A percentile compares a stretch with the other conserved stretches of the same genome.
These are phyloP conservation scores for Alternaria sp. DNA, from an alignment of 2,329 filamentous ascomycete species.

Conservation along the genomic window DNA sequence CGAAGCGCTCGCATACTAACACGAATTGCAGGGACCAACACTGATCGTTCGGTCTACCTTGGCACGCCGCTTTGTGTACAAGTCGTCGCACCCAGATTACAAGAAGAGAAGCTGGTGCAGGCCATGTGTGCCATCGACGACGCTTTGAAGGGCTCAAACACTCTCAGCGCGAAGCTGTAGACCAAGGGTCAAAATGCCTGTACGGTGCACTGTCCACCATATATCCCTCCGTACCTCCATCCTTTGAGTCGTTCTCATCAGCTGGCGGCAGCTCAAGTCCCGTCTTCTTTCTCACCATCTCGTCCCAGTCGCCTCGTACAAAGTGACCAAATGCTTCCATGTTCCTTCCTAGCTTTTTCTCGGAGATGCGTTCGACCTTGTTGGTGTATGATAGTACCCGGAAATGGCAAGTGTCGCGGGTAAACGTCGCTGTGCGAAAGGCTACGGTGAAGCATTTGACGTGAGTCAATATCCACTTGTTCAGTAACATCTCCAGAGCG, in stretches of 20 bases:
- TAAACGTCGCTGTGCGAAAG: background rate
- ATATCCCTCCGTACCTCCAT: background rate
- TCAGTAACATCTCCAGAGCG: background rate
- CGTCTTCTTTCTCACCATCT: background rate
- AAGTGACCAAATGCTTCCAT: background rate
- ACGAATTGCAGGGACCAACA: constrained; percentile 47
- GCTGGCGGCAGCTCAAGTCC: background rate
- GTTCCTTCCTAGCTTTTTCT: background rate
- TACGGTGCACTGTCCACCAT: background rate
- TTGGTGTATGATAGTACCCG: background rate
- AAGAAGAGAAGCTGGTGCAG: constrained; percentile 61
- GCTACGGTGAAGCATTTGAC: background rate
- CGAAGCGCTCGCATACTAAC: constrained; percentile 5
- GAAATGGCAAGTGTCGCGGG: background rate
- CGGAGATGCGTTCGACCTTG: background rate
- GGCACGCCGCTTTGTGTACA: constrained; percentile 63
- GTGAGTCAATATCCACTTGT: background rate
- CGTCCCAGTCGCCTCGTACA: background rate
- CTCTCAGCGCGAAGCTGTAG: constrained; percentile 21
- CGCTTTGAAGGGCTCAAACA: constrained; percentile 40
- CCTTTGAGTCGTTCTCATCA: background rate
- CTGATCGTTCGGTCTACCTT: constrained; percentile 62
- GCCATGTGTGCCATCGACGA: constrained; percentile 62
- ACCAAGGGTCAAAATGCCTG: background rate
- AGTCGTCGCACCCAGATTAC: constrained; percentile 61